phyloP scores from a whole-genome alignment of 768 basidiomycete species.

The Termitomyces titanicus region DNA sequence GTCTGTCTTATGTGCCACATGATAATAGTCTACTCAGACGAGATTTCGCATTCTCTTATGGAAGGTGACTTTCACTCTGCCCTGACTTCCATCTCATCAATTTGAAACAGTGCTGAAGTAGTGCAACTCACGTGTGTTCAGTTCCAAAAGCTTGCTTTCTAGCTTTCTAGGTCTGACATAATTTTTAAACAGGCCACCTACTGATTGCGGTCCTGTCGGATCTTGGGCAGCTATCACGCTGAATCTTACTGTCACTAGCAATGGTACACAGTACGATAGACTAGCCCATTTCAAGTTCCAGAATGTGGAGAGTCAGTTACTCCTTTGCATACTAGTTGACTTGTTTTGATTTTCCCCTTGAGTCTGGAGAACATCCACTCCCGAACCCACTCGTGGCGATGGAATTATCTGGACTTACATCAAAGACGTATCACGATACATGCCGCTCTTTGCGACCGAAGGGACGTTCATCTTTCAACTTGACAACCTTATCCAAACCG shows the following conservation, averaged over 20 bases:
- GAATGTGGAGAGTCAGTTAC: slow-evolving; percentile 65
- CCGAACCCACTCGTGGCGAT: slow-evolving; percentile 61
- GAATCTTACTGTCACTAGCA: slow-evolving; percentile 75
- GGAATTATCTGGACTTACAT: slow-evolving; percentile 79
- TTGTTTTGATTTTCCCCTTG: background rate
- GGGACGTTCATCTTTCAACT: slow-evolving; percentile 73
- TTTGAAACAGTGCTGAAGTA: slow-evolving; percentile 49
- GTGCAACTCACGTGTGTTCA: slow-evolving; percentile 53
- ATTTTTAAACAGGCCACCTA: slow-evolving; percentile 50
- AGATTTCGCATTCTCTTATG: slow-evolving; percentile 72
- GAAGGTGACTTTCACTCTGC: slow-evolving; percentile 37
- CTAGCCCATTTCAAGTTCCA: slow-evolving; percentile 72
- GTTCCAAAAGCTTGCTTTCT: background rate
- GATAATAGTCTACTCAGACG: slow-evolving; percentile 35
- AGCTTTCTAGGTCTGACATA: background rate
- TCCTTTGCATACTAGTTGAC: background rate
- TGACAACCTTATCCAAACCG: slow-evolving; percentile 60
- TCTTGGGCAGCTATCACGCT: slow-evolving; percentile 74
- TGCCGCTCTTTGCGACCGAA: slow-evolving; percentile 62
- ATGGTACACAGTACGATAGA: slow-evolving; percentile 75
- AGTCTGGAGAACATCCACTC: slow-evolving; percentile 80
- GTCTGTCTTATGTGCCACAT: slow-evolving; percentile 1
- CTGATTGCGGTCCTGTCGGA: slow-evolving; percentile 64
- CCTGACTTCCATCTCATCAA: background rate
- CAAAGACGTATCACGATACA: slow-evolving; percentile 74